A percentile compares a stretch with the other conserved stretches of the same genome.
Conservation (phyloP, 805 yeast genomes). For the Yarrowia yakushimensis region DNA sequence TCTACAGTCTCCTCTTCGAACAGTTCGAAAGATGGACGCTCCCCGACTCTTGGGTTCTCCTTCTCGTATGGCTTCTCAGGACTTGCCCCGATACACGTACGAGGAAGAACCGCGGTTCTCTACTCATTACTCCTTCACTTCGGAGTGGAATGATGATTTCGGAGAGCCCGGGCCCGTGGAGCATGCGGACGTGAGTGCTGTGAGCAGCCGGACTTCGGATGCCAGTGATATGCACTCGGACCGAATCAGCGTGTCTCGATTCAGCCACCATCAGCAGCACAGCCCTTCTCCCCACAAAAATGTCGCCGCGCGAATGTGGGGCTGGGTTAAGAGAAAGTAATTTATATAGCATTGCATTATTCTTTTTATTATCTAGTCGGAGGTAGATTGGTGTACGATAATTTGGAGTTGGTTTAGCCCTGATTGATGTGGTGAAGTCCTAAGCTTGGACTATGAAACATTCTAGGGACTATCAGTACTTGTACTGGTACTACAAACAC, state of each 20-base stretch:
- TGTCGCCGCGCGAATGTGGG: conserved; percentile 32
- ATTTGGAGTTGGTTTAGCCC: too few species aligned
- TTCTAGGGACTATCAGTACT: too few species aligned
- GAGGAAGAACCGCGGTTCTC: conserved; percentile 14
- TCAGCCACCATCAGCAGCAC: neutral
- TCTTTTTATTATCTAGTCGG: too few species aligned
- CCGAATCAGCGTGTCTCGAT: neutral
- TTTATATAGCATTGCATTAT: conserved; percentile 24
- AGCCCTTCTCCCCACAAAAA: conserved; percentile 25
- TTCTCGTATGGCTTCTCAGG: conserved; percentile 1
- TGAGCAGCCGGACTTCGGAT: conserved; percentile 16
- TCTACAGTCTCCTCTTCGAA: conserved; percentile 19
- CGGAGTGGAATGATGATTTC: conserved; percentile 24
- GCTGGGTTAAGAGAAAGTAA: conserved; percentile 31
- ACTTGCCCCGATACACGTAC: conserved; percentile 11
- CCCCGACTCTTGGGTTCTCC: conserved; percentile 18
- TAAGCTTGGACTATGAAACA: too few species aligned
- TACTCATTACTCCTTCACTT: conserved; percentile 7
- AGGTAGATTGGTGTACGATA: too few species aligned
- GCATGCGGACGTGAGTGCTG: conserved; percentile 25
- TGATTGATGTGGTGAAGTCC: too few species aligned
- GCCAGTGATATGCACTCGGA: neutral
- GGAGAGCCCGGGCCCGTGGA: conserved; percentile 38
- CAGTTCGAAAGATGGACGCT: conserved; percentile 17
- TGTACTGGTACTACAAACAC: too few species aligned